Base-by-base conservation (phyloP, 768 basidiomycete species). In the Daedalea quercina region DNA sequence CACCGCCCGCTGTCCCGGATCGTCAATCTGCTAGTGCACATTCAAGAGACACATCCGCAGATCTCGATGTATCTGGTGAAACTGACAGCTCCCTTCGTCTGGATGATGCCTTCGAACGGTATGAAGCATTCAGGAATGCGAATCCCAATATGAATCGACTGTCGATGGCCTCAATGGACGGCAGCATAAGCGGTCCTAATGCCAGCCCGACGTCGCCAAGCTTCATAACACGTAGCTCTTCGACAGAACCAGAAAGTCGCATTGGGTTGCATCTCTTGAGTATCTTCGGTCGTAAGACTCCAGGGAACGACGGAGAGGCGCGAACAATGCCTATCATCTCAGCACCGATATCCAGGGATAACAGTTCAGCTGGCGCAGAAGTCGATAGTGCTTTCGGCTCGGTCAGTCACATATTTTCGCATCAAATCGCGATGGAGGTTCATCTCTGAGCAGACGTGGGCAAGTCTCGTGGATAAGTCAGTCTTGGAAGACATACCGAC, bases 61-160 rank as follows among this genome's bases (percentile, higher is more conserved):
- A 78, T 0, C 62, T 79, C 1, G 82, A 81, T 1, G 57, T 48
- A 15, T 25, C 50, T 2, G 62, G 62, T 9, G 47, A 54, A 2
- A 33, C 46, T 35, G 57, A 66, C 19, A 50, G 50, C 37, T 42
- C 59, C 8, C 51, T 66, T 15, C 65, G 63, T 12, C 70, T 88
- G 34, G 86, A 92, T 60, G 92, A 95, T 65, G 94, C 94, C 0
- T 95, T 87, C 65, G 89, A 90, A 52, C 77, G 91, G 34, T 96
- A 95, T 63, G 90, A 94, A 65, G 74, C 83, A n/a, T 94, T 85
- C 69, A 81, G 81, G 63, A 80, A 81, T 61, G 70, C 68, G 42
- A 76, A 77, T 49, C 56, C 63, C 20, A 74, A 70, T 51, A 60
- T 68, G 44, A 80, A 79, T 55, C 71, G 86, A 47, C 67, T 84